Evolutionary conservation across 805 yeast species (phyloP).

Genomic region (Aciculoconidium aculeatum): DNA sequence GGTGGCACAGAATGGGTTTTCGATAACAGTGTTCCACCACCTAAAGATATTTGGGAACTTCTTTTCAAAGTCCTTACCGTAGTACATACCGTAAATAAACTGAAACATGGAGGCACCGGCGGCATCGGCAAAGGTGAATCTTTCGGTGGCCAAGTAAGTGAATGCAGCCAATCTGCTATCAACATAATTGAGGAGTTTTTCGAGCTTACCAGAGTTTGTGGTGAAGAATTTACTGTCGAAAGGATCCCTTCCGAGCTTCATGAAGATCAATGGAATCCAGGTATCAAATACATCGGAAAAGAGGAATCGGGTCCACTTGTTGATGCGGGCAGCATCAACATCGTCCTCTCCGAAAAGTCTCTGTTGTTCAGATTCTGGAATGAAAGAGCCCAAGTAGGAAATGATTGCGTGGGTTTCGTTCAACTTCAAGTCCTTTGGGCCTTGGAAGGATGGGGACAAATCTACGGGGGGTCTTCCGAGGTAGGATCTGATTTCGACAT

Average conservation of each 20-base stretch:
- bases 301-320: neutral
- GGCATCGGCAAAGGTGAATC: neutral
- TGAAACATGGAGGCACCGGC: too few relatives aligned
- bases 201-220: neutral
- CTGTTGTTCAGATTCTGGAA: neutral
- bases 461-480: neutral
- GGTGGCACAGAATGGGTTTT: neutral
- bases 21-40: slow-evolving; percentile 1
- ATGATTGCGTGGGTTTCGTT: neutral
- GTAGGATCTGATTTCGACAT: neutral
- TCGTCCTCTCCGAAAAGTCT: neutral
- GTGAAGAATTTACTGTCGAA: neutral
- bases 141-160: neutral
- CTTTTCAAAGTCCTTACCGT: slow-evolving; percentile 1
- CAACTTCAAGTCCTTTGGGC: neutral
- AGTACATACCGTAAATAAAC: slow-evolving; percentile 1
- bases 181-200: neutral
- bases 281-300: neutral
- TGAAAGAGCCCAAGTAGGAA: neutral
- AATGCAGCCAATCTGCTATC: neutral
- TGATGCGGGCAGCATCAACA: neutral
- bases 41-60: neutral
- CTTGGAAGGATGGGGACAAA: neutral
- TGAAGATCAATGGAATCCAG: neutral
- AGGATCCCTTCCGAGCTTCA: neutral